Conservation (phyloP, 257 asterid species). For the Echites panduratus region DNA sequence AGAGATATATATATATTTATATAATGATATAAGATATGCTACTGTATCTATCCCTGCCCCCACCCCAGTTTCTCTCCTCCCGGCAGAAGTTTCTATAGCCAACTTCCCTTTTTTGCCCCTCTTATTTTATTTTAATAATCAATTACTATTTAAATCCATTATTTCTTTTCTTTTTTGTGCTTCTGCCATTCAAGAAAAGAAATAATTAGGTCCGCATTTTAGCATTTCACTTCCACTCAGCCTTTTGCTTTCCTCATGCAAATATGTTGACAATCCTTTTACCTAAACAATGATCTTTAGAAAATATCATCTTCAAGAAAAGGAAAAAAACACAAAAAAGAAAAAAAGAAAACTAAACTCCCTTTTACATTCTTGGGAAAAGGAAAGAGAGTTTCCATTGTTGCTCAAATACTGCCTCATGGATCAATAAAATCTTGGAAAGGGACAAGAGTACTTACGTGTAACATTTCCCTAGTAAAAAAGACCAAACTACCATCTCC, state of each 20-base stretch:
- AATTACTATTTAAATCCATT: too few species aligned
- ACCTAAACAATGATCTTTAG: not conserved
- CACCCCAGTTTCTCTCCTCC: not conserved
- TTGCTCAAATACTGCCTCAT: not conserved
- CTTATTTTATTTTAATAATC: not conserved
- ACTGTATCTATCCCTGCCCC: constrained; percentile 9
- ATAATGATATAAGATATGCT: constrained; percentile 14
- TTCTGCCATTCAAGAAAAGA: not conserved
- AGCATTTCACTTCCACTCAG: not conserved
- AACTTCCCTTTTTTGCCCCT: not conserved
- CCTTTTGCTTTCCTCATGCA: not conserved
- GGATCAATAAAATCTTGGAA: constrained; percentile 7
- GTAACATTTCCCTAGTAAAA: not conserved
- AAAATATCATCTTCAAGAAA: too few species aligned
- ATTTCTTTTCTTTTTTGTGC: not conserved
- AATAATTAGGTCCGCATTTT: too few species aligned
- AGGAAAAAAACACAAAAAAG: too few species aligned
- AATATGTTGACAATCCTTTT: not conserved
- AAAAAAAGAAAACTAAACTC: not conserved
- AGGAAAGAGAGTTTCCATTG: not conserved
- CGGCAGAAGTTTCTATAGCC: not conserved
- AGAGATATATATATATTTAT: too few species aligned
- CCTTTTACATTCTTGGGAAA: too few species aligned
- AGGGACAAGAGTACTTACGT: constrained; percentile 1
- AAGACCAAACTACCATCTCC: not conserved